phyloP scores from a whole-genome alignment of 2,329 filamentous ascomycete species.

The Magnaporthiopsis rhizophila region DNA sequence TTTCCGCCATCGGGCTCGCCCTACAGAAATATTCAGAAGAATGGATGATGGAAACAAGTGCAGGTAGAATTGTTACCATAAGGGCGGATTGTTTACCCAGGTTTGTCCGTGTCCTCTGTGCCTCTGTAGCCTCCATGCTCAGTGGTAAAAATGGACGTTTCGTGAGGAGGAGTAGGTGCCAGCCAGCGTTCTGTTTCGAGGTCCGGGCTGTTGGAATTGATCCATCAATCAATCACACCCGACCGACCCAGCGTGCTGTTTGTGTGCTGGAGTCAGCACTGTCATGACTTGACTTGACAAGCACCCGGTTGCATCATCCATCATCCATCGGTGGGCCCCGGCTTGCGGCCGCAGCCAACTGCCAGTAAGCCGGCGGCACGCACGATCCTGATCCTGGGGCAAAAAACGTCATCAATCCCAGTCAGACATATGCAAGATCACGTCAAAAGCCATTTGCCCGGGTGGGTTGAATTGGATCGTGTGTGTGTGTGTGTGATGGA shows the following conservation, averaged over 20 bases:
- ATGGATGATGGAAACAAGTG: no score
- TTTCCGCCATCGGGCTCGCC: neutral
- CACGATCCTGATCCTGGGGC: neutral
- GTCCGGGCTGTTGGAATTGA: no score
- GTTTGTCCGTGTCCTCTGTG: no score
- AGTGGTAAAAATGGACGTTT: no score
- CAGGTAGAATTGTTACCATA: no score
- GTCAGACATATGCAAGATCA: neutral
- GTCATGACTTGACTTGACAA: neutral
- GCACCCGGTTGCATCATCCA: neutral
- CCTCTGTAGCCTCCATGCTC: no score
- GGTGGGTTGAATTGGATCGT: neutral
- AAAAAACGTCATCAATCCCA: neutral
- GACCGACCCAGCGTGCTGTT: neutral
- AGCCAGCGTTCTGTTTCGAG: no score
- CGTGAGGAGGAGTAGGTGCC: no score
- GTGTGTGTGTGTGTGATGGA: neutral
- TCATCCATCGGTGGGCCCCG: neutral
- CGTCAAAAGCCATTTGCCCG: neutral
- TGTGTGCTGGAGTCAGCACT: neutral
- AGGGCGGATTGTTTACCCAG: no score
- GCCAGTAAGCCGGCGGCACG: neutral
- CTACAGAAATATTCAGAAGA: neutral
- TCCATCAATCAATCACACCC: neutral
- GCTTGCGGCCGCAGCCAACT: neutral